Base-by-base conservation (phyloP, 352 stramenopile genomes). In the Pilasporangium apinafurcum region DNA sequence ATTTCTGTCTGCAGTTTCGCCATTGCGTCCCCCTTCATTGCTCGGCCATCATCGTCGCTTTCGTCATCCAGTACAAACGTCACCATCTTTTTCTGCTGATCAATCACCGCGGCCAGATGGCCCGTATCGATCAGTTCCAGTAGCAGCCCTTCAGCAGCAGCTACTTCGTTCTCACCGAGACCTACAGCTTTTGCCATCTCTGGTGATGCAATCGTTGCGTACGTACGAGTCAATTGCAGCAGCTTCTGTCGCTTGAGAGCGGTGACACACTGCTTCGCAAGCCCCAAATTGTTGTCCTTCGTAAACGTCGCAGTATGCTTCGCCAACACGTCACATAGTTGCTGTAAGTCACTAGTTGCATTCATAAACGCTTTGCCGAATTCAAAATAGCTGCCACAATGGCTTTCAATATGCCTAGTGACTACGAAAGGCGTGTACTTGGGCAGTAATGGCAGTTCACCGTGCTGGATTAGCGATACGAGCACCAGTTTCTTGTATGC, bases 401-500 rank as follows among this genome's bases (percentile, higher is more conserved):
- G 76, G 17, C 62, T 66, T 9, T 91, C 73, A 9, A 91, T 51
- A 37, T 84, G 62, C 51, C 81, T 74, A 25, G 70, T 65, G 34
- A 91, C 79, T 22, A 87, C 74, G 31, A 87, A 86, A 13, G 78
- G 65, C 37, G 78, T 83, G 63, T 87, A 88, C 59, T 93, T 91
- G 9, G 81, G 81, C 27, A 93, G 63, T 41, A 68, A 31, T 3
- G 67, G 61, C 4, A 42, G 29, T 21, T 90, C 64, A 14, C 80
- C 77, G 29, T 65, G 48, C 13, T 69, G 32, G 24, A 95, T 67
- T 25, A 95, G 56, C 41, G 71, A 79, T 37, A 73, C 63, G 6
- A 95, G 55, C 33, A 88, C 44, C 30, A 86, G 50, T 41, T 92
- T 92, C 62, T 92, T 92, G 70, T 84, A 89, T 20, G 78, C 68